Base-by-base conservation (phyloP, 768 basidiomycete genomes). In the Pseudohyphozyma bogoriensis region DNA sequence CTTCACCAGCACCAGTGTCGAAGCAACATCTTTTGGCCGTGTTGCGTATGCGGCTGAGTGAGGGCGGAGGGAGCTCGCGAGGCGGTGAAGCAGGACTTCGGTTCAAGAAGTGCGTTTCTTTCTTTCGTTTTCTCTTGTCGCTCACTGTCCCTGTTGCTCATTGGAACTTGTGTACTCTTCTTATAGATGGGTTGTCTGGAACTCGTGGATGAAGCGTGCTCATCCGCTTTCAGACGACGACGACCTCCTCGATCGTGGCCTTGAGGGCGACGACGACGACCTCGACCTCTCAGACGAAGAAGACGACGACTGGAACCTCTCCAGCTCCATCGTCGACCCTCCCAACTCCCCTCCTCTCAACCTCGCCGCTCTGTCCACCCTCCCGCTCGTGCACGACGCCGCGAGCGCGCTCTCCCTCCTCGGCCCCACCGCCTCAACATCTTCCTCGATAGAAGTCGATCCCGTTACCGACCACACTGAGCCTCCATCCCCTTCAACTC, bases 151-250 rank as follows among this genome's bases (percentile, higher is more conserved):
- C 24, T 7, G 45, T 28, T 47, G 45, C 18, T 31, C 4, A 11
- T 9, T 3, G 15, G 18, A 9, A 50, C 45, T 28, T 12, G 18
- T 49, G 16, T n/a, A 11, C 28, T 49, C 4, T 4, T 15, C 28
- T 28, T 31, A 18, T 31, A 50, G 47, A 50, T 50, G 47, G 47
- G 47, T 50, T 22, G 47, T 50, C 16, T 50, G 47, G 47, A 50
- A 50, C 47, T 31, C 47, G 47, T 50, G 47, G 47, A 50, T 50
- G 47, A 50, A 31, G 47, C 28, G 47, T 8, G 33, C 47, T 13
- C 20, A 29, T 31, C 29, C 20, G 29, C 24, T 32, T 4, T 18
- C 29, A 4, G 47, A 50, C 16, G 47, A 50, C 31, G 47, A 50
- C 9, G 28, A 31, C 6, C 18, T 20, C 40, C 40, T 42, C n/a